Percentiles rank a stretch among this genome's conserved stretches.
Conservation (phyloP, 2,329 filamentous ascomycete species). For the Ascochyta pisi region DNA sequence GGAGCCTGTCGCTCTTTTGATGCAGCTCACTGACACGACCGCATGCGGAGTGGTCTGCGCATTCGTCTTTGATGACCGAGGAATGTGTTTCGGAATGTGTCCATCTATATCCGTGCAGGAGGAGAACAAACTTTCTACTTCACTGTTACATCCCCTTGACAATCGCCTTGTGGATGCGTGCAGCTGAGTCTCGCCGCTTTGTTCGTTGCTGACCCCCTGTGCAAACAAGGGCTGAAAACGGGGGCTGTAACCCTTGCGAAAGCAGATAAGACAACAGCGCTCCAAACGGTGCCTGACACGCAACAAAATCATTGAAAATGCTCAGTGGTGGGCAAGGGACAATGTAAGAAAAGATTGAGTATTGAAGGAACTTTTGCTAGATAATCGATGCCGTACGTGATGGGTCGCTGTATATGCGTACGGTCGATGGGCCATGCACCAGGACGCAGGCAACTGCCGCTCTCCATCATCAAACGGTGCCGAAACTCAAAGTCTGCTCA, state of each 20-base stretch:
- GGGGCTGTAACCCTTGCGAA: conserved; percentile 1
- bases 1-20: background rate
- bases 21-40: conserved; percentile 11
- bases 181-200: conserved; percentile 27
- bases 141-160: conserved; percentile 10
- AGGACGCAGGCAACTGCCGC: conserved; percentile 1
- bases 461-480: background rate
- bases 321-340: background rate
- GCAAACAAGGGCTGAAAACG: conserved; percentile 13
- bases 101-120: conserved; percentile 18
- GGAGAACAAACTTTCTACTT: conserved; percentile 18
- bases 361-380: conserved; percentile 15
- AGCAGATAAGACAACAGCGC: conserved; percentile 9
- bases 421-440: background rate
- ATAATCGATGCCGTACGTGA: conserved; percentile 6
- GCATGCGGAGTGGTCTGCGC: conserved; percentile 18
- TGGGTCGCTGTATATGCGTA: conserved; percentile 4
- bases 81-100: conserved; percentile 35
- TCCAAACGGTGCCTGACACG: background rate
- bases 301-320: background rate
- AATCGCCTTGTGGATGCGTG: conserved; percentile 31
- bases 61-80: conserved; percentile 18
- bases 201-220: conserved; percentile 13
- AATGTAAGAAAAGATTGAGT: background rate
- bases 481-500: background rate